These are phyloP conservation scores for Samsoniella hepiali DNA, from an alignment of 2,329 filamentous ascomycete species.

Conservation along the genomic window DNA sequence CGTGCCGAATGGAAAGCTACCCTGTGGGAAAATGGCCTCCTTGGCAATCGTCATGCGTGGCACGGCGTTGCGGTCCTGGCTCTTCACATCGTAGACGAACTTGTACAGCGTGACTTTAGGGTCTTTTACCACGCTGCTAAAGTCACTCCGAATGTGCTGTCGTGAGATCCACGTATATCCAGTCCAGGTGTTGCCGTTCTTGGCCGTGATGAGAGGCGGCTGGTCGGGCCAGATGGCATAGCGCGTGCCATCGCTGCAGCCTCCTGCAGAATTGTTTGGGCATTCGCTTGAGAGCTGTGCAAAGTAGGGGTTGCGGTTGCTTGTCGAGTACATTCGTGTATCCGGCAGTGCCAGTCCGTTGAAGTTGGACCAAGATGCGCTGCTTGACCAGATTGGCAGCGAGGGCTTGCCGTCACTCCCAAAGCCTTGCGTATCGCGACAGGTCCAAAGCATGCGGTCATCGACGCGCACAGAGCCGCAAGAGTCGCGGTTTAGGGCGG, in stretches of 20 bases:
- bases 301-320: slow-evolving; percentile 15
- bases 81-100: slow-evolving; percentile 15
- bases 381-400: slow-evolving; percentile 14
- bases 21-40: slow-evolving; percentile 17
- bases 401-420: slow-evolving; percentile 3
- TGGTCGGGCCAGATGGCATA: slow-evolving; percentile 18
- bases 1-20: slow-evolving; percentile 14
- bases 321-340: slow-evolving; percentile 14
- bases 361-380: slow-evolving; percentile 15
- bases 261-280: slow-evolving; percentile 8
- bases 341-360: slow-evolving; percentile 13
- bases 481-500: slow-evolving; percentile 14
- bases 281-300: slow-evolving; percentile 6
- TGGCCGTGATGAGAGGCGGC: slow-evolving; percentile 10
- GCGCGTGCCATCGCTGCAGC: slow-evolving; percentile 12
- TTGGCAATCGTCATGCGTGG: slow-evolving; percentile 13
- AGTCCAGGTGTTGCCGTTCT: slow-evolving; percentile 12
- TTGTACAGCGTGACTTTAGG: slow-evolving; percentile 17
- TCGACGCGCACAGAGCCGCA: slow-evolving; percentile 15
- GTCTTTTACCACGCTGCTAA: slow-evolving; percentile 16
- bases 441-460: slow-evolving; percentile 16
- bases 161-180: slow-evolving; percentile 16
- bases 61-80: slow-evolving; percentile 14
- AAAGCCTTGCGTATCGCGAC: slow-evolving; percentile 14
- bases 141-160: slow-evolving; percentile 15